phyloP scores from a whole-genome alignment of 164 flowering plant genomes.

The Chloranthus sessilifolius region DNA sequence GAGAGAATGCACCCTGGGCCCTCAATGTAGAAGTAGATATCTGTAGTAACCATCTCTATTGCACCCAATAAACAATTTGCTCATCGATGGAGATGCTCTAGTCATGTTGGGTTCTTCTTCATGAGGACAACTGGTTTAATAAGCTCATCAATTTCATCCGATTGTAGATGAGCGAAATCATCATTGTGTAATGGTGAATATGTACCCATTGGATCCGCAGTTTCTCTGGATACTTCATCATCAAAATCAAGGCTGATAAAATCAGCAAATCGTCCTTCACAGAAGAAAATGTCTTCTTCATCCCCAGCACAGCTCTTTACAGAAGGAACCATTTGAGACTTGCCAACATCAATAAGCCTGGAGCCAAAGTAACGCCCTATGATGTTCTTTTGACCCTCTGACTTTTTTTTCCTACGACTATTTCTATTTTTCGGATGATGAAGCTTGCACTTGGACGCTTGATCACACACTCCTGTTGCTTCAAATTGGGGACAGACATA shows the following conservation, averaged over 20 bases:
- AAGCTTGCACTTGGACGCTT: constrained; percentile 77
- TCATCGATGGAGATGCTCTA: too few species aligned
- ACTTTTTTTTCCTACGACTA: constrained; percentile 39
- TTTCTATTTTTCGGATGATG: constrained; percentile 68
- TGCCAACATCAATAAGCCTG: constrained; percentile 15
- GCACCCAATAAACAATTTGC: too few species aligned
- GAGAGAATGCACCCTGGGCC: too few species aligned
- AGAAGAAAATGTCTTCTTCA: constrained; percentile 18
- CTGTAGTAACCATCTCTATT: too few species aligned
- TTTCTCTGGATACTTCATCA: constrained; percentile 39
- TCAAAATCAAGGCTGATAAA: constrained; percentile 56
- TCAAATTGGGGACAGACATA: constrained; percentile 74
- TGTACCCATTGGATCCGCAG: constrained; percentile 9
- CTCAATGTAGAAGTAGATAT: too few species aligned
- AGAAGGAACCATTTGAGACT: constrained; percentile 12
- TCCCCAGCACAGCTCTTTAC: constrained; percentile 21
- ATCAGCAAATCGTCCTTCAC: constrained; percentile 42
- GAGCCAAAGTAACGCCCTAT: constrained; percentile 74
- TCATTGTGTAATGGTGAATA: constrained; percentile 11
- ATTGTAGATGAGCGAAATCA: constrained; percentile 17
- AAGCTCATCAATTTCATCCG: constrained; percentile 37
- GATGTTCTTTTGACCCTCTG: constrained; percentile 32
- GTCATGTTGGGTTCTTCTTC: too few species aligned
- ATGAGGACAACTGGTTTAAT: constrained; percentile 46
- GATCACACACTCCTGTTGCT: constrained; percentile 69